A percentile compares a stretch with the other conserved stretches of the same genome.
Evolutionary conservation across 2,329 filamentous ascomycete genomes (phyloP).

Genomic region (Ascochyta lentis): DNA sequence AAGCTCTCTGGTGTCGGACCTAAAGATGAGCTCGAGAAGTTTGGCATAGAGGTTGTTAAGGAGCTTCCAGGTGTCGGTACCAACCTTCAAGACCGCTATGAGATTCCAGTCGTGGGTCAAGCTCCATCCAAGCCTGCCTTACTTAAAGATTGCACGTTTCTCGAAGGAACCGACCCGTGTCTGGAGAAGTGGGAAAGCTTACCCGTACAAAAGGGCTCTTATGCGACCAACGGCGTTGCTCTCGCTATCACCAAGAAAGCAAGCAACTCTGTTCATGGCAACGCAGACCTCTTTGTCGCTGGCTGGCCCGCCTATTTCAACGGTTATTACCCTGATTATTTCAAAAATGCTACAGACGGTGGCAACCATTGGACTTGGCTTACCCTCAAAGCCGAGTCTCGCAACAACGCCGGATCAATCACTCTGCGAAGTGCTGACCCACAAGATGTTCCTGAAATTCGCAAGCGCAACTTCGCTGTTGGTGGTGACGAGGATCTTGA

Average conservation of each 20-base stretch:
- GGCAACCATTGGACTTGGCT: constrained; percentile 57
- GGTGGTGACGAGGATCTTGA: constrained; percentile 52
- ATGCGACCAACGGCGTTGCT: constrained; percentile 61
- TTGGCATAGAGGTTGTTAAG: constrained; percentile 59
- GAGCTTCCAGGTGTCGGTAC: constrained; percentile 67
- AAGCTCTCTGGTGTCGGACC: constrained; percentile 68
- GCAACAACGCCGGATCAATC: constrained; percentile 67
- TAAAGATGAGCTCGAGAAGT: constrained; percentile 55
- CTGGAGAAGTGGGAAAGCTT: constrained; percentile 52
- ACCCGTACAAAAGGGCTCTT: constrained; percentile 50
- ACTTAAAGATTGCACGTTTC: constrained; percentile 51
- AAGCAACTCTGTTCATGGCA: constrained; percentile 47
- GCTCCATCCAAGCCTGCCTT: constrained; percentile 42
- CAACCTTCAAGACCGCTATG: constrained; percentile 68
- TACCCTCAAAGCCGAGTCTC: constrained; percentile 66
- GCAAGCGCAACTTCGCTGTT: constrained; percentile 26
- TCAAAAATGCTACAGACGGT: constrained; percentile 53
- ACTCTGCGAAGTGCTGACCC: constrained; percentile 66
- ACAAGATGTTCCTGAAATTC: constrained; percentile 66
- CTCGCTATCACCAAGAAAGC: constrained; percentile 55
- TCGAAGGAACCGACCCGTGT: constrained; percentile 51
- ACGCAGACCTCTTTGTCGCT: constrained; percentile 61
- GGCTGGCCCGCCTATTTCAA: constrained; percentile 61
- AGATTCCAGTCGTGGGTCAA: constrained; percentile 54
- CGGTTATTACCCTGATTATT: constrained; percentile 63